Conservation (phyloP, 176 grass and related monocot species). For the Rhynchospora breviuscula region DNA sequence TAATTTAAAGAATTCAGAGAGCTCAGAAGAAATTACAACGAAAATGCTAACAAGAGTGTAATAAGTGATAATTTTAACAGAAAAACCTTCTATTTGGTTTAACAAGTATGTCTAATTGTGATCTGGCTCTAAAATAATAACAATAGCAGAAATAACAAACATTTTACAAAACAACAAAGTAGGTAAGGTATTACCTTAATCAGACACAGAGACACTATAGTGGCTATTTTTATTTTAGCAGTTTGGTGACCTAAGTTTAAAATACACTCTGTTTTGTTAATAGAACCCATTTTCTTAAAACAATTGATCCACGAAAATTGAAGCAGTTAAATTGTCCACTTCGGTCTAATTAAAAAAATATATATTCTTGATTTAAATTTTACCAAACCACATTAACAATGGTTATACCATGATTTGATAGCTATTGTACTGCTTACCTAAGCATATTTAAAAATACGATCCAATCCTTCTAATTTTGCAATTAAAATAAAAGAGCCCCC, state of each 20-base stretch:
- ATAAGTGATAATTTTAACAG: no score
- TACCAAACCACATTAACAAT: constrained; percentile 24
- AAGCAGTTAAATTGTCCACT: constrained; percentile 22
- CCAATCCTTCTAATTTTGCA: no score
- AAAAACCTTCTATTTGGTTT: no score
- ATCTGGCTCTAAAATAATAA: no score
- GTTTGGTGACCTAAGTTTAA: neutral
- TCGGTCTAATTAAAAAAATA: neutral
- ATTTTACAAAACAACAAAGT: neutral
- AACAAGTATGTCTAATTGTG: no score
- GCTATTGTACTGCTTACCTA: neutral
- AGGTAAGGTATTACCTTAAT: neutral
- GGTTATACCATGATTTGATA: neutral
- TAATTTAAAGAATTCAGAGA: no score
- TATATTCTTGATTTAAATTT: constrained; percentile 6
- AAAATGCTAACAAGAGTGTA: no score
- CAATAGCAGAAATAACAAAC: neutral
- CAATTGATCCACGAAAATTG: neutral
- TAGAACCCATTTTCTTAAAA: neutral
- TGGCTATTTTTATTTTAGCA: neutral
- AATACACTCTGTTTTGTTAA: neutral
- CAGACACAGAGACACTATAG: neutral
- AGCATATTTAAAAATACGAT: no score
- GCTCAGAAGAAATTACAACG: no score
- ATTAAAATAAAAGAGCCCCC: no score